Conservation (phyloP, 768 basidiomycete genomes). For the Termitomyces eurrhizus region DNA sequence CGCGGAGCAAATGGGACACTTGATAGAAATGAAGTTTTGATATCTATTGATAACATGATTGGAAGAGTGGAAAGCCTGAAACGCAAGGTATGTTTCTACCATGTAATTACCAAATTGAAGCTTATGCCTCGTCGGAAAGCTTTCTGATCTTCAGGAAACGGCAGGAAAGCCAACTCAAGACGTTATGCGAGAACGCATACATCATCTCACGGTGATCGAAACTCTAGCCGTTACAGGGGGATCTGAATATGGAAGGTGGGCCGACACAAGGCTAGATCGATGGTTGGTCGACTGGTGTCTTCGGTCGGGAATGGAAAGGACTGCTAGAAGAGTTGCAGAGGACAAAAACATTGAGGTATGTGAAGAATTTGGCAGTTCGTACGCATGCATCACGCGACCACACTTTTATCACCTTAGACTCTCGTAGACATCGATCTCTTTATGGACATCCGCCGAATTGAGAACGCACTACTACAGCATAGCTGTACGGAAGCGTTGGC, state of each 20-base stretch:
- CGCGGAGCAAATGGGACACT: slow-evolving; percentile 34
- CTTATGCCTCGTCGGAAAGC: slow-evolving; percentile 23
- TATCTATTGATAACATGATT: slow-evolving; percentile 73
- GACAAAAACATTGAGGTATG: slow-evolving; percentile 78
- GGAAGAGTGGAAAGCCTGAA: slow-evolving; percentile 74
- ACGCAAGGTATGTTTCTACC: slow-evolving; percentile 64
- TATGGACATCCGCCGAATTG: slow-evolving; percentile 83
- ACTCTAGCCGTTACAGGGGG: slow-evolving; percentile 45
- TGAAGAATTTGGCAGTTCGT: not conserved
- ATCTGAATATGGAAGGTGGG: slow-evolving; percentile 70
- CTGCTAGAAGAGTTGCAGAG: slow-evolving; percentile 72
- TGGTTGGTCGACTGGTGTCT: slow-evolving; percentile 95
- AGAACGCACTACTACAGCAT: slow-evolving; percentile 67
- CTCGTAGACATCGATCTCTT: slow-evolving; percentile 92
- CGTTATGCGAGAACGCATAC: slow-evolving; percentile 70
- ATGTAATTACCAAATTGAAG: not conserved
- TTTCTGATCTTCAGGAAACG: slow-evolving; percentile 44
- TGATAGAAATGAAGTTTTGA: slow-evolving; percentile 48
- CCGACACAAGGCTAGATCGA: slow-evolving; percentile 74
- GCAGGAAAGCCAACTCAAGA: slow-evolving; percentile 59
- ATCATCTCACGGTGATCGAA: slow-evolving; percentile 67
- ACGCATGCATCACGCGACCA: not conserved
- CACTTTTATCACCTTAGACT: slow-evolving; percentile 38
- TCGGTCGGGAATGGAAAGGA: slow-evolving; percentile 70
- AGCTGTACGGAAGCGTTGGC: slow-evolving; percentile 86